Evolutionary conservation across 2,329 filamentous ascomycete genomes (phyloP).

Genomic region (Diaporthe vaccinii): DNA sequence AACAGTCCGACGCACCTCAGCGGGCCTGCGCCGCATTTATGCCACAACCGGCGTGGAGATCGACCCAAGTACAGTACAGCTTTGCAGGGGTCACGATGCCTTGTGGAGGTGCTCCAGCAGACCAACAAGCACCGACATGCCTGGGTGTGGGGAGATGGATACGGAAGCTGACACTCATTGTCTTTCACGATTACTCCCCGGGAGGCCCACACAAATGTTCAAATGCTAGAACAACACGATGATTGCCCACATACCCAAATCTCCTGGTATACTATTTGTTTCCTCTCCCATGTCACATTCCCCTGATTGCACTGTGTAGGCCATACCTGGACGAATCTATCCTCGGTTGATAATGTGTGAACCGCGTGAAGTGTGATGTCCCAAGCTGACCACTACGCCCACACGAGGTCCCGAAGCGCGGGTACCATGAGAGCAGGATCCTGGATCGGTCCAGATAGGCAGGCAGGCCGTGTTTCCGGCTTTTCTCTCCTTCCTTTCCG

Average conservation of each 20-base stretch:
- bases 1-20: not conserved
- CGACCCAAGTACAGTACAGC: not conserved
- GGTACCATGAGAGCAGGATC: not conserved
- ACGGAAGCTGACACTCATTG: no score
- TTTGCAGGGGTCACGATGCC: not conserved
- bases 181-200: not conserved
- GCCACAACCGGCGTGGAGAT: not conserved
- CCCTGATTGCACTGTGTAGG: no score
- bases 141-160: not conserved
- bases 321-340: no score
- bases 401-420: not conserved
- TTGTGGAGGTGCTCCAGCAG: not conserved
- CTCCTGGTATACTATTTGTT: no score
- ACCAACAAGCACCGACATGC: not conserved
- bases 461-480: not conserved
- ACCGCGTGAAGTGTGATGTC: no score
- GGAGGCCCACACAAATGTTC: not conserved
- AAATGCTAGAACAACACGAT: not conserved
- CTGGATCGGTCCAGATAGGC: not conserved
- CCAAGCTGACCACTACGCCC: not conserved
- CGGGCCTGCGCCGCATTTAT: not conserved
- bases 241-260: no score
- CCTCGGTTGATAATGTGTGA: no score
- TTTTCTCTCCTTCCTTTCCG: no score
- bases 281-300: no score